Conservation (phyloP, 495 filamentous ascomycete genomes). For the Xylaria castorea region DNA sequence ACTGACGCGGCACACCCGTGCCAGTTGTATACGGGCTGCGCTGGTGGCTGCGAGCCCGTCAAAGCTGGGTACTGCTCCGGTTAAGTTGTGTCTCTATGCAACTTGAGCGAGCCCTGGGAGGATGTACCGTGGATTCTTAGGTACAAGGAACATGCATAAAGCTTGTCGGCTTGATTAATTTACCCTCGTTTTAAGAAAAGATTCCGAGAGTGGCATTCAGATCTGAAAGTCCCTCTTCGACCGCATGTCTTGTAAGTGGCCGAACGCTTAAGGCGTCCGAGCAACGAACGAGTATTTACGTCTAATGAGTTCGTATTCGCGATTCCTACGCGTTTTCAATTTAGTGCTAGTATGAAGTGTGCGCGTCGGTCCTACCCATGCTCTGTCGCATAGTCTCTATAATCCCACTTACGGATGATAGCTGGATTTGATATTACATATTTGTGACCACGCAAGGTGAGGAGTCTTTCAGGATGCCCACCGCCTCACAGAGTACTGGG, state of each 20-base stretch:
- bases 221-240: neutral
- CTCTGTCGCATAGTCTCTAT: neutral
- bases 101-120: neutral
- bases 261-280: neutral
- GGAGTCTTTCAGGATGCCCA: neutral
- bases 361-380: neutral
- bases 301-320: neutral
- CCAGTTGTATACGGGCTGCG: constrained; percentile 15
- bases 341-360: neutral
- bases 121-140: neutral
- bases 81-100: neutral
- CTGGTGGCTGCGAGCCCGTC: constrained; percentile 17
- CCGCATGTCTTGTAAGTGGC: neutral
- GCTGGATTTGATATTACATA: neutral
- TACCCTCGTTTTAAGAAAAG: neutral
- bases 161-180: neutral
- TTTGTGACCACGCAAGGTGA: neutral
- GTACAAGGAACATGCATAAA: neutral
- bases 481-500: neutral
- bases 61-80: constrained; percentile 24
- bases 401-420: neutral
- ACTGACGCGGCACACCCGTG: constrained; percentile 17
- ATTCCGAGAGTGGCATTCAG: neutral
- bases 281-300: neutral
- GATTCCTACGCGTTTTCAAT: neutral